These are phyloP conservation scores for Sugiyamaella americana DNA, from an alignment of 805 yeast genomes.

Conservation along the genomic window DNA sequence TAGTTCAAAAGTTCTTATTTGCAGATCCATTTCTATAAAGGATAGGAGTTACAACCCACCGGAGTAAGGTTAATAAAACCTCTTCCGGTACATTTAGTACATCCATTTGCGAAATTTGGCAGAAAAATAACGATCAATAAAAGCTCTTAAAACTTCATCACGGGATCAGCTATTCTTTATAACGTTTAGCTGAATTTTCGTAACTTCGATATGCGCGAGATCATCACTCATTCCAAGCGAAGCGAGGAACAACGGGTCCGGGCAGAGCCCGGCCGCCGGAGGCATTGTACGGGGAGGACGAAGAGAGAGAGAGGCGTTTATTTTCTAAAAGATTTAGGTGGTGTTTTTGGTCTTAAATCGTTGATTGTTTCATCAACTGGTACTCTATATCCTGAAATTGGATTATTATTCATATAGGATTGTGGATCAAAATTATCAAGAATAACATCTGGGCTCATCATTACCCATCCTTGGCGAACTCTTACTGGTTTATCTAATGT, in stretches of 20 bases:
- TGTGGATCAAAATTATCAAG: conserved; percentile 59
- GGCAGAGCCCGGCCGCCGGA: background rate
- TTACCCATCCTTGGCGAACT: conserved; percentile 86
- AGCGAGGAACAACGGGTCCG: background rate
- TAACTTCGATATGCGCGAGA: too few relatives aligned
- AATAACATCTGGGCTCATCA: conserved; percentile 76
- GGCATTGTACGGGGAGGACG: too few relatives aligned
- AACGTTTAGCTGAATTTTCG: too few relatives aligned
- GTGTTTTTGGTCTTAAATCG: conserved; percentile 76
- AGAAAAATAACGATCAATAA: too few relatives aligned
- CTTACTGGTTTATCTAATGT: conserved; percentile 53
- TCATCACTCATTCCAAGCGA: background rate
- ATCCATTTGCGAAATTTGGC: too few relatives aligned
- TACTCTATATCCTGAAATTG: conserved; percentile 45
- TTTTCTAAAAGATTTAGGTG: conserved; percentile 30
- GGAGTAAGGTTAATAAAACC: too few relatives aligned
- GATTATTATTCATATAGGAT: conserved; percentile 41
- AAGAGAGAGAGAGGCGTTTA: background rate
- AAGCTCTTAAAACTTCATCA: too few relatives aligned
- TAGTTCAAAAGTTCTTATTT: too few relatives aligned
- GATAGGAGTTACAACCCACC: too few relatives aligned
- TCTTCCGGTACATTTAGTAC: too few relatives aligned
- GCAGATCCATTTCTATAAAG: too few relatives aligned
- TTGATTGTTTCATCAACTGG: conserved; percentile 74
- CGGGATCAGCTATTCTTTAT: too few relatives aligned